Percentiles rank a stretch among this genome's conserved stretches.
These are phyloP conservation scores for Suhomyces kilbournensis DNA, from an alignment of 805 yeast genomes.

Conservation along the genomic window DNA sequence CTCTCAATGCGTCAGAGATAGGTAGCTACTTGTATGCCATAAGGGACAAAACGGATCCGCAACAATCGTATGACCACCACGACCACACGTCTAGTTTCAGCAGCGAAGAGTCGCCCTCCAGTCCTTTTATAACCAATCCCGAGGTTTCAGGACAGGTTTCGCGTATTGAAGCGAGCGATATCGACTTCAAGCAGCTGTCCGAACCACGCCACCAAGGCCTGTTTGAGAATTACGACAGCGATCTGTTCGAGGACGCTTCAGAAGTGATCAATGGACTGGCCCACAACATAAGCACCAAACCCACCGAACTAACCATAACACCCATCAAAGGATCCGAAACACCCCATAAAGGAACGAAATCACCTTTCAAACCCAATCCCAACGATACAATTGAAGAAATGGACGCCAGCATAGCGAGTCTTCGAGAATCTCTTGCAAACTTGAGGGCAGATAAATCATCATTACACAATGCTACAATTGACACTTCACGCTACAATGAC, in stretches of 20 bases:
- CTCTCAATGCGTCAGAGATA: neutral
- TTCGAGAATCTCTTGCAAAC: constrained; percentile 11
- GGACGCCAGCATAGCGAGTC: constrained; percentile 13
- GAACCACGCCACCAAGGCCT: neutral
- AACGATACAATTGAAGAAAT: constrained; percentile 5
- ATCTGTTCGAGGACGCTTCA: constrained; percentile 2
- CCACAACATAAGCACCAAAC: neutral
- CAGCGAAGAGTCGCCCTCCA: constrained; percentile 2
- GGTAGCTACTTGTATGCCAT: neutral
- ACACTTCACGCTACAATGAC: constrained; percentile 15
- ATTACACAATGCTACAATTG: constrained; percentile 9
- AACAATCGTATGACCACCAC: neutral
- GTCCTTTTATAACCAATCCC: constrained; percentile 12
- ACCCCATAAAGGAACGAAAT: neutral
- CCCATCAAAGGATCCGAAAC: neutral
- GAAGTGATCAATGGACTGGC: neutral
- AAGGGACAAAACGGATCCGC: neutral
- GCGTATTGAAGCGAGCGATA: neutral
- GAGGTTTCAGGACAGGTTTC: constrained; percentile 1
- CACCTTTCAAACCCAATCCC: neutral
- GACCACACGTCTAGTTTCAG: neutral
- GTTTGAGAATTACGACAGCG: neutral
- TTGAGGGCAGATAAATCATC: constrained; percentile 7
- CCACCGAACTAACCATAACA: neutral
- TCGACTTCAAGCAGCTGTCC: neutral